Base-by-base conservation (phyloP, 1,284 basidiomycete species). In the Trichosporon sp. region DNA sequence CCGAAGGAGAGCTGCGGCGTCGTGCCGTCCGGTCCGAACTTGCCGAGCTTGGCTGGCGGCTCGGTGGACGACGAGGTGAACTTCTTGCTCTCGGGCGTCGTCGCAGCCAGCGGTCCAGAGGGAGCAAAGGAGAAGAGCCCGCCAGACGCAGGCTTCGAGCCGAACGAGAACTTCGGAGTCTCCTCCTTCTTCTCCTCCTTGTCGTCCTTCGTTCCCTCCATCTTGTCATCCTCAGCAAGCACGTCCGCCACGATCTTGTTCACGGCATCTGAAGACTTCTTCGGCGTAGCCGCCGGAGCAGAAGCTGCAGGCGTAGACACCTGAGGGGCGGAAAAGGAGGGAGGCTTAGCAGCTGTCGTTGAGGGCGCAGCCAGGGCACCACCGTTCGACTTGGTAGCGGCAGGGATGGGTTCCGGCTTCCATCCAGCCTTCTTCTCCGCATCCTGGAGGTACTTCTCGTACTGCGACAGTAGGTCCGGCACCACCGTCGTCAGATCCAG, bases 401-500 rank as follows among this genome's bases (percentile, higher is more conserved):
- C 56, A 31, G 56, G 56, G 56, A 7, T 16, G n/a, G 59, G 32
- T 40, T 66, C 32, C 3, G 73, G 78, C 67, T 80, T 70, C 81
- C 82, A 81, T 10, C 80, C 82, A 0, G 80, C 76, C 70, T 80
- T 83, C 63, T 86, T 87, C 77, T 90, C 88, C 6, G 90, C 87
- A 51, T 86, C 86, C 6, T 85, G 80, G 5, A 92, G 87, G 59
- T 90, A 82, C 10, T 82, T 85, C 76, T 87, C 88, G 83, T 96
- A 95, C 68, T 88, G 88, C 69, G 89, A 87, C n/a, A 90, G 73
- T 8, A 92, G 68, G 12, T 63, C 65, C 0, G 79, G 78, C 32
- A 84, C 64, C 4, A 76, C 76, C 8, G 83, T 81, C 3, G 87
- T 85, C 2, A 94, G 82, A 76, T 96, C 90, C n/a, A 86, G 80